Base-by-base conservation (phyloP, 495 filamentous ascomycete genomes). In the Xylaria bambusicola region DNA sequence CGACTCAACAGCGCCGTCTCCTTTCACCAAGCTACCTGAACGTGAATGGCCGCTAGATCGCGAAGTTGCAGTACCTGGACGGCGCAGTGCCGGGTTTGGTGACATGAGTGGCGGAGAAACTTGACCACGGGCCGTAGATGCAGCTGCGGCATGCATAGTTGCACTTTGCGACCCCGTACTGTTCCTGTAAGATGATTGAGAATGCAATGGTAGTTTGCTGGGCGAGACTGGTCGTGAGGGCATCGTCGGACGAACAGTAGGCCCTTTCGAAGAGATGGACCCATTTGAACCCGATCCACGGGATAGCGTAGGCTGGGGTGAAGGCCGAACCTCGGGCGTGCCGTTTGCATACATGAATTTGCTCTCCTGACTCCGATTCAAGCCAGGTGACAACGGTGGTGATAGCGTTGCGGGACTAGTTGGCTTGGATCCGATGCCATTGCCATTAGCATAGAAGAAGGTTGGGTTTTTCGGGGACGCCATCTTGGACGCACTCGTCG, bases 341-440 rank as follows among this genome's bases (percentile, higher is more conserved):
- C 83, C 76, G 68, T 87, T 82, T 74, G 88, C 82, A 85, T 94
- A 72, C 84, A 98, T 69, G 86, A 98, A 80, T 89, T 97, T 79
- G 80, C 70, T 78, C 35, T 72, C 75, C 53, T 72, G 73, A 41
- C 63, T 63, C 44, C 64, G 57, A 18, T 57, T 67, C 5, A 70
- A 68, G 13, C 70, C 63, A 21, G 73, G 44, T 21, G 49, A 68
- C 60, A 3, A 77, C 9, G 57, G 38, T 8, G 57, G 77, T 2
- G 73, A 67, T 41, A 75, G 66, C 3, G 71, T 51, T 24, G 67
- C 64, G 1, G 68, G 66, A 12, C 62, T 51, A 29, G 64, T 21
- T 45, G 56, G 45, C 29, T 63, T 71, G 20, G 56, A 64, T 17
- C 71, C 64, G n/a, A 72, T 23, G 6, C 62, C 62, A 18, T 71